Percentiles rank a stretch among this genome's conserved stretches.
Evolutionary conservation across 345 rosid species (phyloP).

Genomic region (Litchi chinensis): DNA sequence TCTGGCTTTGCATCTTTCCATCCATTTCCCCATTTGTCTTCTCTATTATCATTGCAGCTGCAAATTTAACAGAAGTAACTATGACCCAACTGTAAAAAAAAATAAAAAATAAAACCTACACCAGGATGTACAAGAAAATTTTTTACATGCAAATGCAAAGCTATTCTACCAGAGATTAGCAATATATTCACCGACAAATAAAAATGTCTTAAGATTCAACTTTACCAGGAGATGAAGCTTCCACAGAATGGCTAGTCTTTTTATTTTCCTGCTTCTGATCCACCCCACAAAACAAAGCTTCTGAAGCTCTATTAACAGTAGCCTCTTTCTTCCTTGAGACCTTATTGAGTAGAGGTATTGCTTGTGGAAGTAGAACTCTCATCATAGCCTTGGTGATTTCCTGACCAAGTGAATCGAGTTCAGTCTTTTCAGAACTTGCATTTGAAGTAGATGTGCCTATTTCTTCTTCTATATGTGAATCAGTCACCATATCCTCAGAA

Average conservation of each 20-base stretch:
- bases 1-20: conserved; percentile 25
- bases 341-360: conserved; percentile 72
- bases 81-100: conserved; percentile 4
- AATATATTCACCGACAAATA: conserved; percentile 3
- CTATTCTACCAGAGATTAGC: neutral
- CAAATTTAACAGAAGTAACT: conserved; percentile 25
- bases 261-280: conserved; percentile 29
- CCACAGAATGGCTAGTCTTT: conserved; percentile 29
- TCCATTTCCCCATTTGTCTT: conserved; percentile 28
- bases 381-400: conserved; percentile 74
- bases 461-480: conserved; percentile 49
- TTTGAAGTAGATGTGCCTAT: conserved; percentile 40
- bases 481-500: conserved; percentile 41
- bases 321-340: conserved; percentile 47
- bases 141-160: neutral
- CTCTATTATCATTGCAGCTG: conserved; percentile 31
- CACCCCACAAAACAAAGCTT: conserved; percentile 25
- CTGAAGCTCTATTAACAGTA: conserved; percentile 16
- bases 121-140: neutral
- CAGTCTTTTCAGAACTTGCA: conserved; percentile 45
- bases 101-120: neutral
- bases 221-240: conserved; percentile 38
- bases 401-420: conserved; percentile 56
- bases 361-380: conserved; percentile 88
- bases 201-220: conserved; percentile 7